A percentile compares a stretch with the other conserved stretches of the same genome.
Evolutionary conservation across 2,329 filamentous ascomycete genomes (phyloP).

Genomic region (Hymenotorrendiella dingleyae): DNA sequence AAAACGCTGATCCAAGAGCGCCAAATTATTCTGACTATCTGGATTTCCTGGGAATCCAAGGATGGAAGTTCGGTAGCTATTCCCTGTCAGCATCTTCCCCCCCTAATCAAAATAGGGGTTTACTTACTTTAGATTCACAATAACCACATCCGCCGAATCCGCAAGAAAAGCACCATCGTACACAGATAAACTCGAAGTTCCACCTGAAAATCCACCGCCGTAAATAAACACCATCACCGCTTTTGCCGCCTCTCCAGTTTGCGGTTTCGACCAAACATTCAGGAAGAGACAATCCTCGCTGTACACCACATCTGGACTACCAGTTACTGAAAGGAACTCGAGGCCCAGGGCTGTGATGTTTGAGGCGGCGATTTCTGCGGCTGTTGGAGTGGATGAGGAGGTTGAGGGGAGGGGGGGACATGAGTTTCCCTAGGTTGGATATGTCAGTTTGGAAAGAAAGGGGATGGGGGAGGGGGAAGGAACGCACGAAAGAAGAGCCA

Average conservation of each 20-base stretch:
- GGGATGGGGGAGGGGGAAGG: too few species aligned
- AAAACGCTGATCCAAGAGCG: conserved; percentile 53
- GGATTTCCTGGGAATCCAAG: conserved; percentile 21
- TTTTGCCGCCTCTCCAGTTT: conserved; percentile 29
- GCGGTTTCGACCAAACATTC: conserved; percentile 32
- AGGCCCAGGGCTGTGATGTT: conserved; percentile 19
- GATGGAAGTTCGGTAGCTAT: conserved; percentile 12
- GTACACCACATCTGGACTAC: conserved; percentile 2
- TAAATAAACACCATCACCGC: conserved; percentile 40
- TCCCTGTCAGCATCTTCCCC: too few species aligned
- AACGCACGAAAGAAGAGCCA: conserved; percentile 18
- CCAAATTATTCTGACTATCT: conserved; percentile 28
- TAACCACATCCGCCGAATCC: conserved; percentile 35
- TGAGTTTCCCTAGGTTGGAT: conserved; percentile 11
- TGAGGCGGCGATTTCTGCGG: conserved; percentile 8
- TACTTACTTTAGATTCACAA: conserved; percentile 42
- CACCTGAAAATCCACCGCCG: conserved; percentile 36
- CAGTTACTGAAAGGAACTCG: conserved; percentile 8
- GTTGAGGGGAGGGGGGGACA: conserved; percentile 3
- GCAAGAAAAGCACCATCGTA: conserved; percentile 39
- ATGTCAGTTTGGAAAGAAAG: conserved; percentile 4
- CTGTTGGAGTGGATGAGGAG: not conserved
- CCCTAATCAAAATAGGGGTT: too few species aligned
- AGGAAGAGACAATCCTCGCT: conserved; percentile 34
- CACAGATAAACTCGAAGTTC: conserved; percentile 33